Percentiles rank a stretch among this genome's conserved stretches.
Evolutionary conservation across 306 rosid genomes (phyloP).

Genomic region (Urtica urens): DNA sequence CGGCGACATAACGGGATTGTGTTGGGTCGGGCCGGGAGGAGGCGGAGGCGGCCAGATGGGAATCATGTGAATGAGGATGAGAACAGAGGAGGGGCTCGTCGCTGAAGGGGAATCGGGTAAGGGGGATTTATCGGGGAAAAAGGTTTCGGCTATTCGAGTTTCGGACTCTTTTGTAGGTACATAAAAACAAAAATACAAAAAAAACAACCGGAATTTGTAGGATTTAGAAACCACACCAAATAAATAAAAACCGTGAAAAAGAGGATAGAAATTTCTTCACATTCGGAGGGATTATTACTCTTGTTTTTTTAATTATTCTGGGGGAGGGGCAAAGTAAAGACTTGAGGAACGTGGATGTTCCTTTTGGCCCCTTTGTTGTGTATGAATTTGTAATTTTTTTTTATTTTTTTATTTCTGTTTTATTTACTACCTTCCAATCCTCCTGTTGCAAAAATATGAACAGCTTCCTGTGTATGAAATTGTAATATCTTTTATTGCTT

Average conservation of each 20-base stretch:
- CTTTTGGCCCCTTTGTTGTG: constrained; percentile 14
- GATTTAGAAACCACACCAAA: constrained; percentile 24
- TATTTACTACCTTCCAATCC: constrained; percentile 27
- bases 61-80: too few species aligned
- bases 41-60: constrained; percentile 68
- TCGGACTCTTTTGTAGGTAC: constrained; percentile 16
- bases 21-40: constrained; percentile 68
- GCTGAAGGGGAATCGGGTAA: neutral
- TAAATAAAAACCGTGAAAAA: too few species aligned
- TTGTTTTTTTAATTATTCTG: constrained; percentile 14
- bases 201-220: too few species aligned
- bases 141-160: too few species aligned
- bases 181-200: too few species aligned
- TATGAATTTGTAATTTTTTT: constrained; percentile 9
- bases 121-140: constrained; percentile 9
- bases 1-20: constrained; percentile 54
- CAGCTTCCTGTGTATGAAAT: constrained; percentile 5
- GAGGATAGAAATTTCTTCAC: constrained; percentile 37
- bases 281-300: constrained; percentile 30
- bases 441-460: constrained; percentile 20
- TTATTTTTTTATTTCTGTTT: constrained; percentile 3
- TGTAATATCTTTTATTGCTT: neutral
- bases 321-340: constrained; percentile 21
- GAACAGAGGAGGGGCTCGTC: constrained; percentile 23
- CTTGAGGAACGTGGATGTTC: constrained; percentile 29